Percentiles rank a stretch among this genome's conserved stretches.
Conservation (phyloP, 73 alveolate genomes). For the Blepharisma stoltei region DNA sequence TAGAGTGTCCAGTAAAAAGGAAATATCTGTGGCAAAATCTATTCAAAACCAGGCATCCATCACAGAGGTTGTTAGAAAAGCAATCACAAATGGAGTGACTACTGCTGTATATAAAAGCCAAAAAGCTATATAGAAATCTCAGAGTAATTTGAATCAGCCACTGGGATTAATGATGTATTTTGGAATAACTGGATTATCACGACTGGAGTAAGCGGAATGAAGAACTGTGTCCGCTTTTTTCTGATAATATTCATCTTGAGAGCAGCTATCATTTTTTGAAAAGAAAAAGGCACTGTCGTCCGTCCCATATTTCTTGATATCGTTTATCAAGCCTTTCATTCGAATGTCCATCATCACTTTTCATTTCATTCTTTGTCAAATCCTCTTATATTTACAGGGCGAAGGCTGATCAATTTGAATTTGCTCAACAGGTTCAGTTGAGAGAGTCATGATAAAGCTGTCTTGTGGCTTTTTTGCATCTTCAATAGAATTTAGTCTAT, state of each 20-base stretch:
- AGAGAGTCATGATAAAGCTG: too few species aligned
- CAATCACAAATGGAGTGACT: background rate
- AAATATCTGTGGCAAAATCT: background rate
- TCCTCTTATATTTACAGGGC: too few species aligned
- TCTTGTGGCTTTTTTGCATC: too few species aligned
- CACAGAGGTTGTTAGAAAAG: background rate
- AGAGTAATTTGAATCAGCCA: conserved; percentile 19
- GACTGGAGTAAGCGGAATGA: too few species aligned
- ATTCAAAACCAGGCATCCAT: background rate
- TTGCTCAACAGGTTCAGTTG: too few species aligned
- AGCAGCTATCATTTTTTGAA: background rate
- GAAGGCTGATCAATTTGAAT: too few species aligned
- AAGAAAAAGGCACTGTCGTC: too few species aligned
- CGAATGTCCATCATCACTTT: background rate
- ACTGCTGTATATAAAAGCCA: conserved; percentile 23
- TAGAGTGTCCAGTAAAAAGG: background rate
- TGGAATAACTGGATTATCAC: background rate
- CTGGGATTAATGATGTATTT: background rate
- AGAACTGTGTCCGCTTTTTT: background rate
- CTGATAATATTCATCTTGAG: background rate
- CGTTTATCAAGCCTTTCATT: background rate
- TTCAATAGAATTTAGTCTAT: too few species aligned
- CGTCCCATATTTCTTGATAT: background rate
- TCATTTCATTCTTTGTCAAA: too few species aligned
- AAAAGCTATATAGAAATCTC: conserved; percentile 44